phyloP scores from a whole-genome alignment of 495 filamentous ascomycete genomes.

The Talaromyces stipitatus region DNA sequence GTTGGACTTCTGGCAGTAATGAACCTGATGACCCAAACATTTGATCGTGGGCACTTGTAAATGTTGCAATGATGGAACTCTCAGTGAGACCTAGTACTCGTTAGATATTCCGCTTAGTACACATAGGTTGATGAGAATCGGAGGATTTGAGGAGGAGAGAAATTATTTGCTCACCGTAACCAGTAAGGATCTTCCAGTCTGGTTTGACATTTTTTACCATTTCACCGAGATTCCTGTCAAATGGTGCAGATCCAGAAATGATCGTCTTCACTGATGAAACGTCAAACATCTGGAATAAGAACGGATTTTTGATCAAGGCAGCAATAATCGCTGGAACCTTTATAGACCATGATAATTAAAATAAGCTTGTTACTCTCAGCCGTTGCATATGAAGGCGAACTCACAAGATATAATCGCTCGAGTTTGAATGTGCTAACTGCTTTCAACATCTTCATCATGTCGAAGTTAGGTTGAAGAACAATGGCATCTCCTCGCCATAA shows the following conservation, averaged over 20 bases:
- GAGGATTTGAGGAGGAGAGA: background rate
- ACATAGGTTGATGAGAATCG: too few species aligned
- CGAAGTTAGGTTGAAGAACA: background rate
- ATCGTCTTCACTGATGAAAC: constrained; percentile 7
- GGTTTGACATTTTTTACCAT: constrained; percentile 2
- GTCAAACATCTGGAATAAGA: constrained; percentile 9
- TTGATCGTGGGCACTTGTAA: constrained; percentile 59
- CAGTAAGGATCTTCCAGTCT: constrained; percentile 5
- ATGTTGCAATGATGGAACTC: constrained; percentile 63
- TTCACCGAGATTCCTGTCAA: constrained; percentile 4
- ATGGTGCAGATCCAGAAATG: constrained; percentile 7
- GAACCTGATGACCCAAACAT: constrained; percentile 65
- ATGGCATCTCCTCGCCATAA: constrained; percentile 1
- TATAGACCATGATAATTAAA: background rate
- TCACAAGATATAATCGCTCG: background rate
- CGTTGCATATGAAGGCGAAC: background rate
- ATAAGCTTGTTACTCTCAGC: background rate
- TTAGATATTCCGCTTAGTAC: background rate
- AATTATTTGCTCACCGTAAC: constrained; percentile 4
- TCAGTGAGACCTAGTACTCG: constrained; percentile 63
- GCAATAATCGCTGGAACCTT: constrained; percentile 7
- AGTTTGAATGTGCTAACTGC: background rate
- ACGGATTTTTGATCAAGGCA: constrained; percentile 6
- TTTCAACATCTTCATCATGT: constrained; percentile 1
- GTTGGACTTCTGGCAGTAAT: constrained; percentile 57